These are phyloP conservation scores for Skeletonema costatum DNA, from an alignment of 108 stramenopile genomes.

Conservation along the genomic window DNA sequence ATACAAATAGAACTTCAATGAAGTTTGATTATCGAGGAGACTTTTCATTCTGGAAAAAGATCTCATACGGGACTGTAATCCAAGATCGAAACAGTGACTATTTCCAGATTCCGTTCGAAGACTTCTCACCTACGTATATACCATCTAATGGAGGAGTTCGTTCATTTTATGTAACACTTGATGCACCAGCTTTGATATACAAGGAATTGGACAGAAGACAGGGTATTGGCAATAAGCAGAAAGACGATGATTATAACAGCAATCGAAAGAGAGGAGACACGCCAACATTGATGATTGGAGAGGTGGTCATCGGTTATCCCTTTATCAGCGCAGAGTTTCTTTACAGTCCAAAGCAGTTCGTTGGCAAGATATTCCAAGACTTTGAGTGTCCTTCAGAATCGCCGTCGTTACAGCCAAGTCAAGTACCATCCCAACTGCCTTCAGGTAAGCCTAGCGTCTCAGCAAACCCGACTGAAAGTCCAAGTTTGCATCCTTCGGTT, in stretches of 20 bases:
- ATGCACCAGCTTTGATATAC: slow-evolving; percentile 18
- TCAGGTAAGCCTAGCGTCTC: not conserved
- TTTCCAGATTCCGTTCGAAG: slow-evolving; percentile 25
- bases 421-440: not conserved
- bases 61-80: slow-evolving; percentile 15
- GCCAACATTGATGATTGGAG: slow-evolving; percentile 20
- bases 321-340: slow-evolving; percentile 21
- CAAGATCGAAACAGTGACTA: not conserved
- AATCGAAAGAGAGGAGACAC: slow-evolving; percentile 3
- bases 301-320: slow-evolving; percentile 31
- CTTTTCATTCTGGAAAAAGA: slow-evolving; percentile 26
- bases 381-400: slow-evolving; percentile 23
- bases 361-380: slow-evolving; percentile 28
- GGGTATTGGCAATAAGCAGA: slow-evolving; percentile 11
- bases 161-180: slow-evolving; percentile 36
- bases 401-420: slow-evolving; percentile 8
- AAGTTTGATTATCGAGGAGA: slow-evolving; percentile 32
- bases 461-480: not conserved
- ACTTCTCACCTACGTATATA: slow-evolving; percentile 18
- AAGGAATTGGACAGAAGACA: slow-evolving; percentile 5
- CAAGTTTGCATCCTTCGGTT: not conserved
- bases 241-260: slow-evolving; percentile 12
- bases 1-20: slow-evolving; percentile 15
- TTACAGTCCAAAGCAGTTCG: slow-evolving; percentile 23
- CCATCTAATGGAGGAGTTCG: slow-evolving; percentile 23